phyloP scores from a whole-genome alignment of 208 protist species.

The Leishmania aethiopica region DNA sequence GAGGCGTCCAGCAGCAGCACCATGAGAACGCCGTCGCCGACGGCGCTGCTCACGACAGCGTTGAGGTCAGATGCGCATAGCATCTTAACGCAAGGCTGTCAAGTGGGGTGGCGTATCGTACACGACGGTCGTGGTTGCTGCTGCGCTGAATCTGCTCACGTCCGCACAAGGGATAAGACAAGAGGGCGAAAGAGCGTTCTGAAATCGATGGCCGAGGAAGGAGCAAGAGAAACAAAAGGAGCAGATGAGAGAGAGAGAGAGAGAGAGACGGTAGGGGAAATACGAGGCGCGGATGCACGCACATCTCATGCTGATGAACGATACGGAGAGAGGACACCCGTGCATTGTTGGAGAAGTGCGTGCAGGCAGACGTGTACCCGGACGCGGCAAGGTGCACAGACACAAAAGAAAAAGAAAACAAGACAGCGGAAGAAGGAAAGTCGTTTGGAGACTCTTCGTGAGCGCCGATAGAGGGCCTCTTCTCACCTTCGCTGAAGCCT shows the following conservation, averaged over 20 bases:
- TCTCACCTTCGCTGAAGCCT: background rate
- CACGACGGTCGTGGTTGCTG: background rate
- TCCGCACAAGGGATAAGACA: background rate
- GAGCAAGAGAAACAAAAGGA: background rate
- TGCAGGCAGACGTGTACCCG: background rate
- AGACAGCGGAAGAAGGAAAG: background rate
- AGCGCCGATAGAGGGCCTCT: background rate
- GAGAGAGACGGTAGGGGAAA: background rate
- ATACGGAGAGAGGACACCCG: background rate
- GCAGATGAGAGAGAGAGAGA: background rate
- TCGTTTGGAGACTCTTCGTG: background rate
- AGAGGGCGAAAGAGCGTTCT: background rate
- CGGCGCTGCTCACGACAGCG: constrained; percentile 37
- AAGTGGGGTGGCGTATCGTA: background rate
- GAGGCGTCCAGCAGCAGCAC: constrained; percentile 58
- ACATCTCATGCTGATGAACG: background rate
- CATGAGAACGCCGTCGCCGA: constrained; percentile 66
- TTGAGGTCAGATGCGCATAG: constrained; percentile 73
- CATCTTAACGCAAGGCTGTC: constrained; percentile 35
- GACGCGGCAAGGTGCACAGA: background rate
- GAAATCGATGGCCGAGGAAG: background rate
- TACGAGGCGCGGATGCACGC: background rate
- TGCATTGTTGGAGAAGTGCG: background rate
- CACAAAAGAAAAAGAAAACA: background rate
- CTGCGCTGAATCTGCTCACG: background rate